These are phyloP conservation scores for Pigoraptor vietnamica DNA, from an alignment of 78 protist species.

Conservation along the genomic window DNA sequence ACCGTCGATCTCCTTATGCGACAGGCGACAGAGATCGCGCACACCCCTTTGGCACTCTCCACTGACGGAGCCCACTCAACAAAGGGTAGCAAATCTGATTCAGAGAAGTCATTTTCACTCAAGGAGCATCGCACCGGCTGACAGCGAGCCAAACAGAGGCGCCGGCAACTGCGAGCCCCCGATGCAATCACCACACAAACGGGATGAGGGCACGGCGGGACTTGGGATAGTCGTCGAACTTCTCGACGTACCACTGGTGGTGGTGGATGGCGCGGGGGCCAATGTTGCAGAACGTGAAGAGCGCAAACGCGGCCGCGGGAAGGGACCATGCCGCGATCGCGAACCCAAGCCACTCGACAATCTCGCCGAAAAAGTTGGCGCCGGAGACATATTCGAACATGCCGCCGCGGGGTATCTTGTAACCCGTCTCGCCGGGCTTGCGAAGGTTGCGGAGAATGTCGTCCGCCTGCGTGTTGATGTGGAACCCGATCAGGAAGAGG, in stretches of 20 bases:
- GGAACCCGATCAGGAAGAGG: constrained; percentile 26
- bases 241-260: constrained; percentile 51
- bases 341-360: constrained; percentile 63
- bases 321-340: constrained; percentile 37
- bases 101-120: too few species aligned
- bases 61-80: too few species aligned
- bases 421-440: constrained; percentile 25
- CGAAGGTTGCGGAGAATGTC: constrained; percentile 34
- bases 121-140: too few species aligned
- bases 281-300: constrained; percentile 27
- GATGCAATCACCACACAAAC: constrained; percentile 13
- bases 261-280: constrained; percentile 49
- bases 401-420: constrained; percentile 31
- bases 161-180: neutral
- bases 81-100: too few species aligned
- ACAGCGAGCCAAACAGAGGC: too few species aligned
- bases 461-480: constrained; percentile 48
- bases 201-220: constrained; percentile 46
- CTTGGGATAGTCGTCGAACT: constrained; percentile 51
- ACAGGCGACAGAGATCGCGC: too few species aligned
- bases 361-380: constrained; percentile 67
- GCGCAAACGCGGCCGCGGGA: constrained; percentile 24
- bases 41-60: too few species aligned
- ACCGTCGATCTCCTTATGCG: too few species aligned
- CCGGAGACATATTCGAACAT: constrained; percentile 50